Base-by-base conservation (phyloP, 2,329 filamentous ascomycete species). In the Aspergillus candidus region DNA sequence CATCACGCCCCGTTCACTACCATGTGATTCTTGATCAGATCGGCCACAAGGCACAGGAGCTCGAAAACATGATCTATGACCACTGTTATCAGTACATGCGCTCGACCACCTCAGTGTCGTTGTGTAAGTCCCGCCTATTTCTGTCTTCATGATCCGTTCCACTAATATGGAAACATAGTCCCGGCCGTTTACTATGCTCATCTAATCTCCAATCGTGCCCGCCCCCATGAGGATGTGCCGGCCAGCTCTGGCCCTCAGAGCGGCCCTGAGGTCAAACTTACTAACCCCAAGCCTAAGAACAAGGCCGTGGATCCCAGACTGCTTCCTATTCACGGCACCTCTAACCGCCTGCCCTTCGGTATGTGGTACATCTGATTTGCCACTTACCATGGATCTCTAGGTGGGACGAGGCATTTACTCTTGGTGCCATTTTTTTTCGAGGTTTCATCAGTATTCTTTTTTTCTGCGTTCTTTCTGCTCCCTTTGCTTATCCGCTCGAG, bases 171-270 rank as follows among this genome's bases (percentile, higher is more conserved):
- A 35, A 44, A 37, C 40, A 48, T 52, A 63, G 68, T 78, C 53
- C 93, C 93, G 0, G 89, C 93, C 0, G 84, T 97, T 0, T 98
- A 98, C 75, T 98, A 98, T 56, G 89, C 94, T 0, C 93, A 98
- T 67, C 69, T 98, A 51, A 89, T 90, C 30, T 84, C 88, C 7
- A 80, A 82, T 46, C 86, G 93, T 39, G 88, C 87, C 14, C 82
- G 82, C 42, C 74, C 82, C 3, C 93, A 98, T 52, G 83, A 91
- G 57, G 72, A 76, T 49, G 59, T 70, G 8, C 54, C 65, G 12
- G 59, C 65, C 10, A 61, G 59, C 34, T 59, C 57, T n/a, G 68
- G 68, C 13, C 68, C 67, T 30, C 67, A 66, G 47, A 66, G 62
- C 40, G 69, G 70, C 4, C 56, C 62, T 2, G 58, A 62, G 13